Percentiles rank a stretch among this genome's conserved stretches.
Conservation (phyloP, 805 yeast genomes). For the Priceomyces fermenticarens region DNA sequence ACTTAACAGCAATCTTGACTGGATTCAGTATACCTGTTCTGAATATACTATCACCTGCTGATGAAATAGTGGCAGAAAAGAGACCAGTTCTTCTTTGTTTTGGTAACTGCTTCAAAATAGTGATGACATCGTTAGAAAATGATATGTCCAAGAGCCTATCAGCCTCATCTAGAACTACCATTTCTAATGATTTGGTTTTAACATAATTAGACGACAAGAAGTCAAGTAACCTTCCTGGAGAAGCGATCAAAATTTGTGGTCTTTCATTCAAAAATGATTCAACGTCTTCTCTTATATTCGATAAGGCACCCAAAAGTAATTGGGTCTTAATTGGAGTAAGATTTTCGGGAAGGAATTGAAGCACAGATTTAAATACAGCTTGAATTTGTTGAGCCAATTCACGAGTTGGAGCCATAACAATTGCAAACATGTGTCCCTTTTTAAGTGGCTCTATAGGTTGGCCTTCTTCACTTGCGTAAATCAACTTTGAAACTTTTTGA, state of each 20-base stretch:
- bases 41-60: slow-evolving; percentile 76
- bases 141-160: slow-evolving; percentile 81
- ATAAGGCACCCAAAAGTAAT: slow-evolving; percentile 60
- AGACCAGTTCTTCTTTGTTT: slow-evolving; percentile 91
- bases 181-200: slow-evolving; percentile 61
- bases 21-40: slow-evolving; percentile 93
- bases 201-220: slow-evolving; percentile 60
- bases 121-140: slow-evolving; percentile 64
- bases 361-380: slow-evolving; percentile 56
- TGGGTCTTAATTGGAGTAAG: slow-evolving; percentile 49
- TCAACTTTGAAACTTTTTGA: slow-evolving; percentile 52
- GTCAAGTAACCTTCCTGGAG: slow-evolving; percentile 87
- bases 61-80: slow-evolving; percentile 88
- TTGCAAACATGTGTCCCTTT: slow-evolving; percentile 67
- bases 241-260: slow-evolving; percentile 82
- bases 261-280: slow-evolving; percentile 47
- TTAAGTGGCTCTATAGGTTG: slow-evolving; percentile 32
- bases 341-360: slow-evolving; percentile 56
- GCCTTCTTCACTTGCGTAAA: slow-evolving; percentile 19
- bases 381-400: slow-evolving; percentile 71
- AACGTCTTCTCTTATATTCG: slow-evolving; percentile 68
- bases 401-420: slow-evolving; percentile 73
- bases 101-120: slow-evolving; percentile 69
- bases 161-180: slow-evolving; percentile 87
- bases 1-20: slow-evolving; percentile 76